Percentiles rank a stretch among this genome's conserved stretches.
Conservation (phyloP, 257 asterid genomes). For the Coffea eugenioides region DNA sequence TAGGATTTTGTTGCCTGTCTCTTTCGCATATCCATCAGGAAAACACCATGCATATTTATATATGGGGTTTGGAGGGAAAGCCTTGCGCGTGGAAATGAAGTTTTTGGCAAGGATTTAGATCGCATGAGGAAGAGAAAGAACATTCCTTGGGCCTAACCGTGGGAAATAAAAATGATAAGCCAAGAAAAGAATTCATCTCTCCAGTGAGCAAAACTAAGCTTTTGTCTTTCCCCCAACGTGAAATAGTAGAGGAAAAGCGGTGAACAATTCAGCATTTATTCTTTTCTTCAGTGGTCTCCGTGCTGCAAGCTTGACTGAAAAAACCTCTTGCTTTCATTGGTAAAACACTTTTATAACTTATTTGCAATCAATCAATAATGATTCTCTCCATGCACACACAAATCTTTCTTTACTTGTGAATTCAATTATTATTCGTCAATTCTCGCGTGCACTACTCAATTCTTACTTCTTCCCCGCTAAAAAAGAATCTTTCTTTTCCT, state of each 20-base stretch:
- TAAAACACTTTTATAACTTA: not conserved
- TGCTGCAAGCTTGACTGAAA: not conserved
- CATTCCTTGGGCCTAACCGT: constrained; percentile 58
- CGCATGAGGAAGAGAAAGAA: constrained; percentile 45
- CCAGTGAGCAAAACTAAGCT: constrained; percentile 24
- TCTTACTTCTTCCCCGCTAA: no score
- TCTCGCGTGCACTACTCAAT: no score
- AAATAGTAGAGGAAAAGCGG: constrained; percentile 32
- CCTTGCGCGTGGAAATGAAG: constrained; percentile 37
- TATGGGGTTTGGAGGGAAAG: constrained; percentile 25
- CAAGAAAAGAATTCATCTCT: constrained; percentile 54
- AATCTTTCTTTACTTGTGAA: not conserved
- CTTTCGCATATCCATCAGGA: not conserved
- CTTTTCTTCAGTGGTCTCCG: constrained; percentile 25
- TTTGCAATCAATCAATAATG: not conserved
- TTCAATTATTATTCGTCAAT: not conserved
- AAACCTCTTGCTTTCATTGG: not conserved
- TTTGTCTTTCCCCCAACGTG: constrained; percentile 21
- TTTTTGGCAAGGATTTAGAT: constrained; percentile 23
- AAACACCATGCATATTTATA: not conserved
- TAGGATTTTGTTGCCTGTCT: constrained; percentile 25
- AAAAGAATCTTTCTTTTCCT: no score
- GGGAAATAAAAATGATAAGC: constrained; percentile 37
- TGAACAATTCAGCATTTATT: constrained; percentile 18
- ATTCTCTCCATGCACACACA: not conserved